Evolutionary conservation across 2,329 filamentous ascomycete species (phyloP).

Genomic region (Aurifilum marmelostoma): DNA sequence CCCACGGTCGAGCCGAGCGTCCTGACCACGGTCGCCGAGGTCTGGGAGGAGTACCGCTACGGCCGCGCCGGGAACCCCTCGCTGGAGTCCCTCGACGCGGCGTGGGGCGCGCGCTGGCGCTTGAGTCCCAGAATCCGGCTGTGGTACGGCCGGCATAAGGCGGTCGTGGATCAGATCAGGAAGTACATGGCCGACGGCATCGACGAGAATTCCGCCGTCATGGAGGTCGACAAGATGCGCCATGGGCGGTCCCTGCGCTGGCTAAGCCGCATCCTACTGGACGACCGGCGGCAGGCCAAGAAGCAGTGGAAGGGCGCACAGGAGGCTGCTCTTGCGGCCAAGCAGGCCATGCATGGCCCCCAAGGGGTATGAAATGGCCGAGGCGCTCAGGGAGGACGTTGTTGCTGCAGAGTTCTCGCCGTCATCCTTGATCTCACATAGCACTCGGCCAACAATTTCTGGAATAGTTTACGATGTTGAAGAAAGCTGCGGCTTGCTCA

Average conservation of each 20-base stretch:
- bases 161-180: constrained; percentile 45
- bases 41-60: constrained; percentile 43
- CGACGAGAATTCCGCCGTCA: constrained; percentile 41
- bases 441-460: background rate
- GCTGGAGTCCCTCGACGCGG: constrained; percentile 41
- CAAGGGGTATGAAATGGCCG: constrained; percentile 7
- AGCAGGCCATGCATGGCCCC: constrained; percentile 18
- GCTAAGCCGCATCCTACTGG: constrained; percentile 41
- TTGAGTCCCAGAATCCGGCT: constrained; percentile 41
- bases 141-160: constrained; percentile 45
- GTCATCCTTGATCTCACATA: background rate
- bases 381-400: background rate
- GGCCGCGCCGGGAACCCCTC: constrained; percentile 42
- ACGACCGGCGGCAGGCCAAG: constrained; percentile 40
- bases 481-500: background rate
- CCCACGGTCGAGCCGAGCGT: constrained; percentile 41
- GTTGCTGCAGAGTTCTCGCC: background rate
- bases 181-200: constrained; percentile 42
- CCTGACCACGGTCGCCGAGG: constrained; percentile 41
- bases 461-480: background rate
- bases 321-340: constrained; percentile 29
- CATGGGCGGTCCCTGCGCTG: constrained; percentile 43
- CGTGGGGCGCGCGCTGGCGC: constrained; percentile 44
- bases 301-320: constrained; percentile 30
- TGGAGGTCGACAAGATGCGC: constrained; percentile 42